Percentiles rank a stretch among this genome's conserved stretches.
Evolutionary conservation across 2,329 filamentous ascomycete genomes (phyloP).

Genomic region (Colletotrichum spinosum): DNA sequence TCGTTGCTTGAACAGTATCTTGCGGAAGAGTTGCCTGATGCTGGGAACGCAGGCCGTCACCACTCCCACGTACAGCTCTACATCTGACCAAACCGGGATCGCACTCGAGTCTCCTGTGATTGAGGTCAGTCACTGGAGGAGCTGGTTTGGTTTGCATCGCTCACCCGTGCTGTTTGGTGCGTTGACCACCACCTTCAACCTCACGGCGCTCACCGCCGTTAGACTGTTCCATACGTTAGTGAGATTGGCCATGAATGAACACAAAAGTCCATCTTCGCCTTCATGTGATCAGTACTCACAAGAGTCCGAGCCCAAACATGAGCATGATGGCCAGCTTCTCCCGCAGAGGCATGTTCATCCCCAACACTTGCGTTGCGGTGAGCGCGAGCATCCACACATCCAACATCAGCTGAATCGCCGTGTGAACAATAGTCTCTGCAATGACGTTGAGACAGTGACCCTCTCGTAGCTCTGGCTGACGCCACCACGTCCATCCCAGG

Average conservation of each 20-base stretch:
- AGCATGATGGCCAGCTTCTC: slow-evolving; percentile 50
- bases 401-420: slow-evolving; percentile 55
- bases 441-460: slow-evolving; percentile 52
- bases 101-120: neutral
- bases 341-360: slow-evolving; percentile 46
- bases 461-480: slow-evolving; percentile 24
- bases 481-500: slow-evolving; percentile 55
- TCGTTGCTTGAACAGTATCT: no score
- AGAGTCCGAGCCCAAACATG: slow-evolving; percentile 50
- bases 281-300: slow-evolving; percentile 10
- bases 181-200: neutral
- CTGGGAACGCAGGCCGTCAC: slow-evolving; percentile 18
- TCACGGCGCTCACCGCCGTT: slow-evolving; percentile 12
- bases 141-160: neutral
- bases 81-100: neutral
- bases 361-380: slow-evolving; percentile 50
- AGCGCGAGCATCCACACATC: slow-evolving; percentile 56
- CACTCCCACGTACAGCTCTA: slow-evolving; percentile 3
- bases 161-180: slow-evolving; percentile 1
- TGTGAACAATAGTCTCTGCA: slow-evolving; percentile 51
- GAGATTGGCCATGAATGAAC: neutral
- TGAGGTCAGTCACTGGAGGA: neutral
- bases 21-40: neutral
- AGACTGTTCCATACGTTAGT: neutral
- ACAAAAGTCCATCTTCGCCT: neutral